phyloP scores from a whole-genome alignment of 1,284 basidiomycete genomes.

The Puccinia hordei region DNA sequence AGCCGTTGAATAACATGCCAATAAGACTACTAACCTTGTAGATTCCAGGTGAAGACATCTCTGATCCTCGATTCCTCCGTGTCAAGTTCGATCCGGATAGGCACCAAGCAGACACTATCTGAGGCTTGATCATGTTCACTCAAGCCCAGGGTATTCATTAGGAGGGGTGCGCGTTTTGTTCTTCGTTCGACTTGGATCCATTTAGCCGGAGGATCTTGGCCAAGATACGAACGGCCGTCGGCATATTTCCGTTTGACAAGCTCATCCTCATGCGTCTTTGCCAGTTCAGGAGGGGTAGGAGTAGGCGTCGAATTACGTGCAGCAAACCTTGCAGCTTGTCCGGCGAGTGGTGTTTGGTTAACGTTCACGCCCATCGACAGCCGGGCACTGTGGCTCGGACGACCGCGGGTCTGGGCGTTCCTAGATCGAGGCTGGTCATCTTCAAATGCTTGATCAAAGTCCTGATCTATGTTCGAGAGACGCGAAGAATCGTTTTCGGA shows the following conservation, averaged over 20 bases:
- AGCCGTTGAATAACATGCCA: background rate
- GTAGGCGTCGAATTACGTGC: slow-evolving; percentile 4
- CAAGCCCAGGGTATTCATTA: slow-evolving; percentile 26
- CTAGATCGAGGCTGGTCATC: slow-evolving; percentile 13
- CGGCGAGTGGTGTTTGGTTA: slow-evolving; percentile 8
- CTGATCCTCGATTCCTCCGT: slow-evolving; percentile 86
- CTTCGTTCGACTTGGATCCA: slow-evolving; percentile 68
- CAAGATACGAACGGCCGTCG: slow-evolving; percentile 80
- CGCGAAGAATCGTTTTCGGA: slow-evolving; percentile 81
- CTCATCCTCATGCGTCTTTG: slow-evolving; percentile 14
- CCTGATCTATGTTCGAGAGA: slow-evolving; percentile 62
- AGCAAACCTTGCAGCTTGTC: background rate
- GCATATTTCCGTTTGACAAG: slow-evolving; percentile 33
- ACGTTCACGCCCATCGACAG: slow-evolving; percentile 8
- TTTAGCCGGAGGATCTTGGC: slow-evolving; percentile 76
- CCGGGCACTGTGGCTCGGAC: background rate
- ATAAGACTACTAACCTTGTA: slow-evolving; percentile 65
- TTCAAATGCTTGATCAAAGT: slow-evolving; percentile 64
- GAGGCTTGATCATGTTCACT: slow-evolving; percentile 56
- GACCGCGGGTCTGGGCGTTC: background rate
- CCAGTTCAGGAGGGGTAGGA: background rate
- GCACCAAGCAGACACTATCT: slow-evolving; percentile 67
- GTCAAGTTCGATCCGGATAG: slow-evolving; percentile 91
- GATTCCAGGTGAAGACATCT: slow-evolving; percentile 96
- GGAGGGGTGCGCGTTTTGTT: background rate